Evolutionary conservation across 441 rosid genomes (phyloP).

Genomic region (Adansonia madagascariensis): DNA sequence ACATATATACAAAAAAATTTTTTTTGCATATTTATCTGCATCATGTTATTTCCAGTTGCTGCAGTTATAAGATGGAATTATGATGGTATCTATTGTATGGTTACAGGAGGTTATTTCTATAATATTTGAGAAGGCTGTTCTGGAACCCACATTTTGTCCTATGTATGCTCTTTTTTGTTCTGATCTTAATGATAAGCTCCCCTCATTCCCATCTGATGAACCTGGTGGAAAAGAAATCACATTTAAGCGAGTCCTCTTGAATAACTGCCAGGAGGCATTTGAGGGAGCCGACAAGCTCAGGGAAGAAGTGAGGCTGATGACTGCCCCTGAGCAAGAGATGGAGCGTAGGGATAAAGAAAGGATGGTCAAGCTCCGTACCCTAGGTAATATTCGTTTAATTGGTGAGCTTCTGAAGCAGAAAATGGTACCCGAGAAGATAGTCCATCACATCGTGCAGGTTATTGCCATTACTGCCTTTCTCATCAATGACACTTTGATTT

Average conservation of each 20-base stretch:
- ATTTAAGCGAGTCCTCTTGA: conserved; percentile 77
- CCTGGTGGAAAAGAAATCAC: conserved; percentile 78
- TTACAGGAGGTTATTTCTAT: conserved; percentile 78
- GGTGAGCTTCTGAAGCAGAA: too few relatives aligned
- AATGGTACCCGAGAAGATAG: conserved; percentile 53
- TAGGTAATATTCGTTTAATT: too few relatives aligned
- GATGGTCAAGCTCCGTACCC: conserved; percentile 48
- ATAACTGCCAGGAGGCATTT: conserved; percentile 88
- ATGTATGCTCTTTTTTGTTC: conserved; percentile 88
- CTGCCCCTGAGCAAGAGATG: conserved; percentile 68
- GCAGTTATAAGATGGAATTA: background rate
- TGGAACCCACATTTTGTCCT: conserved; percentile 92
- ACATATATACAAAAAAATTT: background rate
- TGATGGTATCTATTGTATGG: background rate
- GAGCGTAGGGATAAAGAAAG: conserved; percentile 88
- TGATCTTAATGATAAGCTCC: conserved; percentile 75
- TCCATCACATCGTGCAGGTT: conserved; percentile 80
- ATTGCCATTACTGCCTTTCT: background rate
- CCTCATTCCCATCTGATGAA: conserved; percentile 79
- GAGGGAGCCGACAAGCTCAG: conserved; percentile 80
- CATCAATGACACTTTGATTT: conserved; percentile 10
- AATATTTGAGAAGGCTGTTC: conserved; percentile 88
- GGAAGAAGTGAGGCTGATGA: conserved; percentile 76
- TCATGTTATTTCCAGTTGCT: background rate
- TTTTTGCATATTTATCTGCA: background rate